phyloP scores from a whole-genome alignment of 2,329 filamentous ascomycete species.

The Arachnomyces sp. region DNA sequence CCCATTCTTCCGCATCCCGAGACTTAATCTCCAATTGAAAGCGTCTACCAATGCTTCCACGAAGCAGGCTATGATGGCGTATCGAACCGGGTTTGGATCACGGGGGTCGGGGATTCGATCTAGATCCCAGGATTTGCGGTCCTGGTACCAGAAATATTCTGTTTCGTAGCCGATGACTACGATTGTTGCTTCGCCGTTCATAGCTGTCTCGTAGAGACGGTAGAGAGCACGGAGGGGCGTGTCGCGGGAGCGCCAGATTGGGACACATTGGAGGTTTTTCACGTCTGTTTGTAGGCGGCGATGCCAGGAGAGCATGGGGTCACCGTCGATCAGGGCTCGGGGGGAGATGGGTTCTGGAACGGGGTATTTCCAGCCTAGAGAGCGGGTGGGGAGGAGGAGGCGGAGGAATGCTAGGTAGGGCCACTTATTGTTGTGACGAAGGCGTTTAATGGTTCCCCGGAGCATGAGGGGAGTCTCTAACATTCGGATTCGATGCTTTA shows the following conservation, averaged over 20 bases:
- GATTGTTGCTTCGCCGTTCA: slow-evolving; percentile 6
- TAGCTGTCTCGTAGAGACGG: slow-evolving; percentile 18
- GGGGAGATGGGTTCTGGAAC: slow-evolving; percentile 8
- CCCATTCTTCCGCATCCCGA: slow-evolving; percentile 13
- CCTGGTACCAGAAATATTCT: slow-evolving; percentile 20
- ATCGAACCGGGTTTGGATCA: slow-evolving; percentile 20
- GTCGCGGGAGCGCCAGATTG: slow-evolving; percentile 16
- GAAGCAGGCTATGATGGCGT: slow-evolving; percentile 21
- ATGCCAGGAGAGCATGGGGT: slow-evolving; percentile 7
- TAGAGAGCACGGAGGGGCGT: slow-evolving; percentile 19
- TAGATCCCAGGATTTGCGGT: slow-evolving; percentile 14
- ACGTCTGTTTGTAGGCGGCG: slow-evolving; percentile 6
- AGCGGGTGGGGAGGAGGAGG: slow-evolving; percentile 10
- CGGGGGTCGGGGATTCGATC: slow-evolving; percentile 18
- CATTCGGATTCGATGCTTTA: slow-evolving; percentile 6
- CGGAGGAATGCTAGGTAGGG: slow-evolving; percentile 13
- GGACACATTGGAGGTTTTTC: slow-evolving; percentile 10
- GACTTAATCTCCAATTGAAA: slow-evolving; percentile 19
- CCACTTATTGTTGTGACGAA: slow-evolving; percentile 11
- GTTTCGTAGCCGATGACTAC: slow-evolving; percentile 12
- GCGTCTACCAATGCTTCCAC: slow-evolving; percentile 16
- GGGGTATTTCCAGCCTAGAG: slow-evolving; percentile 9
- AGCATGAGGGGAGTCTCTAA: slow-evolving; percentile 10
- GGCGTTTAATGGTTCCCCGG: slow-evolving; percentile 11
- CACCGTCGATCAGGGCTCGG: slow-evolving; percentile 4